Percentiles rank a stretch among this genome's conserved stretches.
phyloP scores from a whole-genome alignment of 1,284 basidiomycete species.

The Inonotus hispidus region DNA sequence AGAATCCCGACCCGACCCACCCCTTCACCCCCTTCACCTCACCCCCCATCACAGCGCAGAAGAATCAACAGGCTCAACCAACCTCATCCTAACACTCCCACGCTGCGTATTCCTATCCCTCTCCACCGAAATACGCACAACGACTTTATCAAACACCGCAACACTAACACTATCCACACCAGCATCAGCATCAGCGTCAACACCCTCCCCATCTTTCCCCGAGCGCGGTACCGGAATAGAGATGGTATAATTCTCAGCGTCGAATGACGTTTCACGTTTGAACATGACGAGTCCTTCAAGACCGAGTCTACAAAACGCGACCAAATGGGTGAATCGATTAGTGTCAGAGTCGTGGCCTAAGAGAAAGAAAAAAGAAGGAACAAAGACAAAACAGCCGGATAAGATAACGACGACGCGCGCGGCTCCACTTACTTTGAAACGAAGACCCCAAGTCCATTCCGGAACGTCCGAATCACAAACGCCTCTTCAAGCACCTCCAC shows the following conservation, averaged over 20 bases:
- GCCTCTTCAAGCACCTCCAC: constrained; percentile 76
- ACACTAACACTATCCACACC: constrained; percentile 51
- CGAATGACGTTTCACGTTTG: constrained; percentile 83
- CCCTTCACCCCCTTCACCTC: background rate
- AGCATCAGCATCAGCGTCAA: too few species aligned
- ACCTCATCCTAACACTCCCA: constrained; percentile 86
- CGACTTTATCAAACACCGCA: constrained; percentile 90
- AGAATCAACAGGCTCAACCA: constrained; percentile 70
- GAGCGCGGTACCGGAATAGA: constrained; percentile 53
- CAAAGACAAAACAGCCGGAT: too few species aligned
- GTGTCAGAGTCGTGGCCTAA: too few species aligned
- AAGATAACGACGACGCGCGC: too few species aligned
- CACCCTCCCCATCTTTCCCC: constrained; percentile 34
- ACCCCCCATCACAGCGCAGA: background rate
- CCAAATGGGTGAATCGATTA: too few species aligned
- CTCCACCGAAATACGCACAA: constrained; percentile 85
- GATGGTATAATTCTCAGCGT: constrained; percentile 87
- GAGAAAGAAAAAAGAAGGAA: background rate
- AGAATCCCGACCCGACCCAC: too few species aligned
- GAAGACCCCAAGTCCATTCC: constrained; percentile 94
- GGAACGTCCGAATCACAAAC: constrained; percentile 92
- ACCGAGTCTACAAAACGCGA: constrained; percentile 60
- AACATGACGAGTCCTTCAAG: constrained; percentile 94
- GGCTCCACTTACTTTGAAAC: constrained; percentile 86
- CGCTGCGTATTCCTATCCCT: constrained; percentile 95